phyloP scores from a whole-genome alignment of 2,329 filamentous ascomycete genomes.

The Stemphylium vesicarium region DNA sequence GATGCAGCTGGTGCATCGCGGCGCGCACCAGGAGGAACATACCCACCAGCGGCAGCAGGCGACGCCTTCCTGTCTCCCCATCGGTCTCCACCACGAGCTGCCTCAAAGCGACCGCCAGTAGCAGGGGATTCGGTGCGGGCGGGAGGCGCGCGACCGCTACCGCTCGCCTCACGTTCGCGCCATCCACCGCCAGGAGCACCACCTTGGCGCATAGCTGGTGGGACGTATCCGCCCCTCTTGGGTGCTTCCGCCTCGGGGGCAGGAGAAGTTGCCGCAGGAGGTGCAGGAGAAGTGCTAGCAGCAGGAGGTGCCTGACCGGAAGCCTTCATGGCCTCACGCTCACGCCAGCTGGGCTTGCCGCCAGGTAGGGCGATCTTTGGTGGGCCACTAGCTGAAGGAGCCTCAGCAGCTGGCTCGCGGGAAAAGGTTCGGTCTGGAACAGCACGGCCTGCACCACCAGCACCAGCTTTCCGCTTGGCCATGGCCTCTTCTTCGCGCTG shows the following conservation, averaged over 20 bases:
- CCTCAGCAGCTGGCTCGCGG: constrained; percentile 43
- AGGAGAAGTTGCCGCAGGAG: constrained; percentile 34
- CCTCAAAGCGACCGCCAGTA: constrained; percentile 17
- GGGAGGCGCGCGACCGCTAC: constrained; percentile 38
- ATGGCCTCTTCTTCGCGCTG: constrained; percentile 89
- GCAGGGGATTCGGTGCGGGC: constrained; percentile 41
- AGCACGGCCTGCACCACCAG: constrained; percentile 34
- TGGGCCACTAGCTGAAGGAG: constrained; percentile 56
- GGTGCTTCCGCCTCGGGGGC: constrained; percentile 45
- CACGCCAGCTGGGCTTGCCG: constrained; percentile 73
- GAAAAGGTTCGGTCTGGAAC: constrained; percentile 35
- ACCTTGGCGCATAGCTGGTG: constrained; percentile 52
- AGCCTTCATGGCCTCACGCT: constrained; percentile 66
- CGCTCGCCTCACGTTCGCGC: constrained; percentile 44
- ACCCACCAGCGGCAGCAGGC: constrained; percentile 41
- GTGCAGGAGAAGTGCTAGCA: constrained; percentile 43
- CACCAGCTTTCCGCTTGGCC: constrained; percentile 65
- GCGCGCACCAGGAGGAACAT: constrained; percentile 34
- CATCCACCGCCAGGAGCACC: constrained; percentile 44
- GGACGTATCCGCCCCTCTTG: constrained; percentile 54
- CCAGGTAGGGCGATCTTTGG: constrained; percentile 68
- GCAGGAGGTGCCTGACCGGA: constrained; percentile 38
- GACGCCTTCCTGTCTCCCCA: constrained; percentile 43
- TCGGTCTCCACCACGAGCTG: constrained; percentile 30
- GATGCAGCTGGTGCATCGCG: constrained; percentile 33